Conservation (phyloP, 129 eudicot species). For the Chrysanthemum seticuspe region DNA sequence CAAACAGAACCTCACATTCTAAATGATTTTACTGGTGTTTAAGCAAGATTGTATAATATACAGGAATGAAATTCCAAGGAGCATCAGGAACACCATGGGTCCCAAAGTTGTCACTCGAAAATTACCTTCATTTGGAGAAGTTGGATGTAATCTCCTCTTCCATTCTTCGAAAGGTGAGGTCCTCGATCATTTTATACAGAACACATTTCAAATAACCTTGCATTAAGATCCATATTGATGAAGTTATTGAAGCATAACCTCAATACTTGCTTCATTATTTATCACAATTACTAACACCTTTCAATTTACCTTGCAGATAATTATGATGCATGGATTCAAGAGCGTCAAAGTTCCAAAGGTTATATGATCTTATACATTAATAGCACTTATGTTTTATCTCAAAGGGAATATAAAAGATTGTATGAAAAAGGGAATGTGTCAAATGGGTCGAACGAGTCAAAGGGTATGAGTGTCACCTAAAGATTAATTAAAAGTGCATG, state of each 20-base stretch:
- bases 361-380: constrained; percentile 14
- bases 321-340: constrained; percentile 41
- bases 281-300: neutral
- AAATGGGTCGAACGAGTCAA: neutral
- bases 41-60: neutral
- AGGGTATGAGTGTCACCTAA: neutral
- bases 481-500: no score
- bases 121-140: constrained; percentile 37
- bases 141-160: constrained; percentile 20
- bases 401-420: no score
- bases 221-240: neutral
- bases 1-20: neutral
- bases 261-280: no score
- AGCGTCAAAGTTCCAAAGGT: constrained; percentile 31
- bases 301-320: constrained; percentile 27
- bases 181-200: neutral
- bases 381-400: no score
- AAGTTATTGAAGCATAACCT: no score
- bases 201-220: neutral
- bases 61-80: constrained; percentile 31
- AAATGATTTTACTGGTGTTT: neutral
- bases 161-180: constrained; percentile 28
- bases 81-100: constrained; percentile 22
- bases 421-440: no score
- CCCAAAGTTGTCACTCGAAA: constrained; percentile 32